Evolutionary conservation across 78 protist species (phyloP).

Genomic region (Speleostelium caveatum): DNA sequence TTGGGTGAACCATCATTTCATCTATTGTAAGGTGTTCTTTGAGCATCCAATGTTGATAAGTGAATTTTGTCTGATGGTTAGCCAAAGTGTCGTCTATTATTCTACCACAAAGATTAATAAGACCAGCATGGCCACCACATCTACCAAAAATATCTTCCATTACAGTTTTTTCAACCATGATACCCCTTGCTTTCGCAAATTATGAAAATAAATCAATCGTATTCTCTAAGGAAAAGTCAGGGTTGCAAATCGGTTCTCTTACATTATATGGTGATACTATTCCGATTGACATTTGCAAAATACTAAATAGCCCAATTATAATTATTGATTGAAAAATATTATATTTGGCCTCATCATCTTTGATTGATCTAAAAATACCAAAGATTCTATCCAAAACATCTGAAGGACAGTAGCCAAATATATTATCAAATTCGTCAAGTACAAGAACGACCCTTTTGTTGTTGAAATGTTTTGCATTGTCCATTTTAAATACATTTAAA

Average conservation of each 20-base stretch:
- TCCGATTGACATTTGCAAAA: neutral
- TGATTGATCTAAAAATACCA: neutral
- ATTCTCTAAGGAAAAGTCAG: neutral
- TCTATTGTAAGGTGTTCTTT: neutral
- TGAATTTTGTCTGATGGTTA: neutral
- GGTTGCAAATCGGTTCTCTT: neutral
- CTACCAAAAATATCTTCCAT: neutral
- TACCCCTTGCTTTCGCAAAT: neutral
- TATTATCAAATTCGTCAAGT: neutral
- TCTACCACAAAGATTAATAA: neutral
- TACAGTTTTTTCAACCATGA: neutral
- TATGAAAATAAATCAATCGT: neutral
- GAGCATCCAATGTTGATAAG: neutral
- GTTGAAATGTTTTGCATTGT: too few relatives aligned
- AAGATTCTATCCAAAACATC: neutral
- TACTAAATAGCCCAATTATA: neutral
- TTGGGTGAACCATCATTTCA: neutral
- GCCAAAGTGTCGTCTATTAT: neutral
- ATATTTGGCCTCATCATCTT: neutral
- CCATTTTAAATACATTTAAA: too few relatives aligned
- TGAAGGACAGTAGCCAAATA: neutral
- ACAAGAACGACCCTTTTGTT: neutral
- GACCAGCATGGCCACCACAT: neutral
- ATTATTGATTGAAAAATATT: neutral
- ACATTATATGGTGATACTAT: neutral